These are phyloP conservation scores for Agrocybe pediades DNA, from an alignment of 768 basidiomycete species.

Conservation along the genomic window DNA sequence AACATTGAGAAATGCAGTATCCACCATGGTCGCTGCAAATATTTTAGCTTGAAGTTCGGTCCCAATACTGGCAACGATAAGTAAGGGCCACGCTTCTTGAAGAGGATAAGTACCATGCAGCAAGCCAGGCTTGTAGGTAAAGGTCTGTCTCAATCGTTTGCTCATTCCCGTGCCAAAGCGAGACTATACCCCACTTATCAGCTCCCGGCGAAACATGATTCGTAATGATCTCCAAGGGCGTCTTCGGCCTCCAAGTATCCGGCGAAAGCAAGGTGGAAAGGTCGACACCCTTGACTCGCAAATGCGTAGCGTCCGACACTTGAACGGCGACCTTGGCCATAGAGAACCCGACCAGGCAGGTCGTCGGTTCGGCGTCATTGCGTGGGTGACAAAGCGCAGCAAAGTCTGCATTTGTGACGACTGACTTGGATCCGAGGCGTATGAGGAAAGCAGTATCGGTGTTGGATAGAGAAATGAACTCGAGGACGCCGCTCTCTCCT, in stretches of 20 bases:
- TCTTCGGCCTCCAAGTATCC: constrained; percentile 19
- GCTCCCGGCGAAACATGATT: constrained; percentile 15
- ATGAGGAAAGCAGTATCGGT: constrained; percentile 3
- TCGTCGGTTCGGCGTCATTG: neutral
- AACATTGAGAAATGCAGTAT: constrained; percentile 19
- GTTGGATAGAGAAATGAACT: constrained; percentile 15
- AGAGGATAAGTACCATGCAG: constrained; percentile 27
- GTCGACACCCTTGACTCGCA: constrained; percentile 37
- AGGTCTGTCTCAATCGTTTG: constrained; percentile 21
- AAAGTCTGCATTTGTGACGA: neutral
- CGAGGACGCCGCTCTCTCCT: constrained; percentile 5
- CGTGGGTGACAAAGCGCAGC: neutral
- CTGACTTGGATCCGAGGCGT: neutral
- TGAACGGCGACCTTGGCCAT: constrained; percentile 36
- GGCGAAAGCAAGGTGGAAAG: constrained; percentile 29
- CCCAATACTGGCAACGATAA: constrained; percentile 22
- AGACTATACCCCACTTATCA: constrained; percentile 19
- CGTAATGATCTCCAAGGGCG: constrained; percentile 27
- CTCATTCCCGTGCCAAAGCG: constrained; percentile 30
- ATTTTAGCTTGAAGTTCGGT: constrained; percentile 9
- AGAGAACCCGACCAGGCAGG: constrained; percentile 35
- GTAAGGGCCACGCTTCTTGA: neutral
- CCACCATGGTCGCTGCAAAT: constrained; percentile 11
- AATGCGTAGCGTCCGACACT: constrained; percentile 24
- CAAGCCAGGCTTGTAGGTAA: constrained; percentile 41